A percentile compares a stretch with the other conserved stretches of the same genome.
Evolutionary conservation across 2,329 filamentous ascomycete species (phyloP).

Genomic region (Colletotrichum magnum): DNA sequence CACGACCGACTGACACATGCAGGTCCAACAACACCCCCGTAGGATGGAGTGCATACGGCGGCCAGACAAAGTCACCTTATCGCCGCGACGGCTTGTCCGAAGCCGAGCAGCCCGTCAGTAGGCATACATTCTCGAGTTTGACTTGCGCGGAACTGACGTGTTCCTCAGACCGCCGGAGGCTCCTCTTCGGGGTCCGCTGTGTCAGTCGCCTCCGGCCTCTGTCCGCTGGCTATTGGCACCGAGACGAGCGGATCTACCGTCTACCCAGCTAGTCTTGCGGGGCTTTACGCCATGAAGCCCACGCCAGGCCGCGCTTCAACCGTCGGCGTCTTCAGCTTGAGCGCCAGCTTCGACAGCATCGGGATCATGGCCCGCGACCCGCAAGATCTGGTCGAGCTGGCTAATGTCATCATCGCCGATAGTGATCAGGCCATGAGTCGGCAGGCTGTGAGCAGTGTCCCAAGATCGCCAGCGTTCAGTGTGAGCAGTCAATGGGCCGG

Average conservation of each 20-base stretch:
- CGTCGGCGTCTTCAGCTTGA: constrained; percentile 41
- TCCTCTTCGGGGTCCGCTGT: constrained; percentile 53
- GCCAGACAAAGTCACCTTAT: constrained; percentile 43
- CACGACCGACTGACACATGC: constrained; percentile 42
- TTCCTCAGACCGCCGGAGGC: constrained; percentile 48
- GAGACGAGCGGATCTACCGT: constrained; percentile 56
- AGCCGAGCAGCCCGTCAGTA: constrained; percentile 36
- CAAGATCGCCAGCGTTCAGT: neutral
- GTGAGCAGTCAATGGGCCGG: constrained; percentile 23
- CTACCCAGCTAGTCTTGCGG: constrained; percentile 54
- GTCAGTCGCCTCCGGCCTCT: constrained; percentile 55
- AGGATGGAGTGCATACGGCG: constrained; percentile 55
- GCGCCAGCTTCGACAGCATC: constrained; percentile 42
- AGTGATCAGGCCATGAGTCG: no score
- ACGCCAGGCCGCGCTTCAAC: constrained; percentile 36
- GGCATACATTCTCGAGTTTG: neutral
- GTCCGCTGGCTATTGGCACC: constrained; percentile 53
- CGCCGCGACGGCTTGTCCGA: constrained; percentile 27
- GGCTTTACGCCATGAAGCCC: constrained; percentile 54
- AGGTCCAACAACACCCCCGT: constrained; percentile 52
- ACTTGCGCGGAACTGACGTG: neutral
- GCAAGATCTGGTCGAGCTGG: constrained; percentile 41
- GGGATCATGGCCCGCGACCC: constrained; percentile 45
- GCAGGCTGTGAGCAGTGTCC: neutral
- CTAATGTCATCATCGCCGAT: constrained; percentile 24